phyloP scores from a whole-genome alignment of 331 rosid species.

The Rhamnella rubrinervis region DNA sequence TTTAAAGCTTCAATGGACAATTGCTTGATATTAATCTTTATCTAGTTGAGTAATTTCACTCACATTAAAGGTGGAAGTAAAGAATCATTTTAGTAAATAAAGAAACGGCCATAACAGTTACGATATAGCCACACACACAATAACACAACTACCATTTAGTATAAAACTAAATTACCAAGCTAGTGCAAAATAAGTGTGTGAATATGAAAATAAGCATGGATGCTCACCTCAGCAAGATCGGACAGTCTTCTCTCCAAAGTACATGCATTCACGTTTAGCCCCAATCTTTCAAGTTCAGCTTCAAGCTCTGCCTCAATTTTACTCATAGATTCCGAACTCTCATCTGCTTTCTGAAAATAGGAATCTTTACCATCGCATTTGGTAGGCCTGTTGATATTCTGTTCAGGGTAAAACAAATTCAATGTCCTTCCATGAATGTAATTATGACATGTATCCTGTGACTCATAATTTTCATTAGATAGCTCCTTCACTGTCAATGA shows the following conservation, averaged over 20 bases:
- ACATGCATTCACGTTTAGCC: slow-evolving; percentile 47
- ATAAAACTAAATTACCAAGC: slow-evolving; percentile 7
- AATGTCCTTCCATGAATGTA: slow-evolving; percentile 40
- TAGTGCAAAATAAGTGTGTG: neutral
- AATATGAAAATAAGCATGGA: slow-evolving; percentile 19
- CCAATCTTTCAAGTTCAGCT: slow-evolving; percentile 86
- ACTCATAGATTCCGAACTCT: slow-evolving; percentile 54
- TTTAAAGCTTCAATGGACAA: too few species aligned
- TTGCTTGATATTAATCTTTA: too few species aligned
- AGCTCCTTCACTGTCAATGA: slow-evolving; percentile 76
- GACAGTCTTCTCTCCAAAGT: slow-evolving; percentile 37
- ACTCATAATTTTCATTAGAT: slow-evolving; percentile 50
- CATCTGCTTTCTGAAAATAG: slow-evolving; percentile 50
- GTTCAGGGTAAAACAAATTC: slow-evolving; percentile 44
- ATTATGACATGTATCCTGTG: slow-evolving; percentile 43
- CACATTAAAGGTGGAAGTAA: too few species aligned
- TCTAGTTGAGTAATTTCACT: too few species aligned
- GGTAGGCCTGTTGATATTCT: slow-evolving; percentile 33
- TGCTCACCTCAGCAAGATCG: slow-evolving; percentile 63
- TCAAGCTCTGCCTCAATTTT: slow-evolving; percentile 96
- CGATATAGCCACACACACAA: too few species aligned
- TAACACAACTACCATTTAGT: neutral
- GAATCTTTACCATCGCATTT: slow-evolving; percentile 23
- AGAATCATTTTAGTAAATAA: too few species aligned
- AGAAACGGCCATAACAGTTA: too few species aligned